Evolutionary conservation across 345 rosid species (phyloP).

Genomic region (Lepidium sativum): DNA sequence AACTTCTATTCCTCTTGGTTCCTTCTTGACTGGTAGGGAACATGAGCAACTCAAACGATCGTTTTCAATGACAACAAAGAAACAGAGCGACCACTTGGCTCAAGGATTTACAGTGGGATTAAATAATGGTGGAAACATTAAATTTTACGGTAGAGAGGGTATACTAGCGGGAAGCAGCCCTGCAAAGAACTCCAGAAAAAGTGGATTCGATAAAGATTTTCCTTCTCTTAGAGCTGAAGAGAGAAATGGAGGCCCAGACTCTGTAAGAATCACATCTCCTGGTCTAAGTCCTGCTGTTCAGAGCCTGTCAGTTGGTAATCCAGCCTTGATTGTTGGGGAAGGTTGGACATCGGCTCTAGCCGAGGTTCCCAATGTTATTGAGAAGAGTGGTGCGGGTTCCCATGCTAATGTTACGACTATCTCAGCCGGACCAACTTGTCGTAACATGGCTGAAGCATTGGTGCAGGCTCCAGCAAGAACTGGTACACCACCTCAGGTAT

Average conservation of each 20-base stretch:
- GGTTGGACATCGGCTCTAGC: constrained; percentile 70
- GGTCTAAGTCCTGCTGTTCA: constrained; percentile 37
- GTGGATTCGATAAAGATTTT: constrained; percentile 53
- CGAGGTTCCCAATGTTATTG: constrained; percentile 45
- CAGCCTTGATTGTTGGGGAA: constrained; percentile 36
- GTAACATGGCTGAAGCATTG: constrained; percentile 84
- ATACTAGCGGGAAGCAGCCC: constrained; percentile 20
- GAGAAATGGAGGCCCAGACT: constrained; percentile 35
- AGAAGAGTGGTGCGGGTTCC: constrained; percentile 25
- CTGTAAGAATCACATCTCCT: constrained; percentile 57
- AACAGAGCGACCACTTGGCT: constrained; percentile 32
- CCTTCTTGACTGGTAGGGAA: constrained; percentile 29
- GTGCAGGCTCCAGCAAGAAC: constrained; percentile 54
- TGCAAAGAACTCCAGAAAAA: constrained; percentile 22
- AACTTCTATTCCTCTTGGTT: constrained; percentile 31
- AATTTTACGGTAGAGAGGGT: constrained; percentile 27
- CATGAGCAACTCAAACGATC: constrained; percentile 49
- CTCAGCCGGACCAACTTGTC: constrained; percentile 24
- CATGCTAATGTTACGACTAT: constrained; percentile 28
- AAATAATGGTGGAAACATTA: constrained; percentile 29
- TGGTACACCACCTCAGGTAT: constrained; percentile 59
- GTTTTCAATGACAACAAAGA: constrained; percentile 40
- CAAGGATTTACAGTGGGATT: constrained; percentile 32
- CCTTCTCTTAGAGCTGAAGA: constrained; percentile 57
- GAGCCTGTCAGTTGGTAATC: constrained; percentile 39